phyloP scores from a whole-genome alignment of 208 protist species.

The Trypanosoma melophagium region DNA sequence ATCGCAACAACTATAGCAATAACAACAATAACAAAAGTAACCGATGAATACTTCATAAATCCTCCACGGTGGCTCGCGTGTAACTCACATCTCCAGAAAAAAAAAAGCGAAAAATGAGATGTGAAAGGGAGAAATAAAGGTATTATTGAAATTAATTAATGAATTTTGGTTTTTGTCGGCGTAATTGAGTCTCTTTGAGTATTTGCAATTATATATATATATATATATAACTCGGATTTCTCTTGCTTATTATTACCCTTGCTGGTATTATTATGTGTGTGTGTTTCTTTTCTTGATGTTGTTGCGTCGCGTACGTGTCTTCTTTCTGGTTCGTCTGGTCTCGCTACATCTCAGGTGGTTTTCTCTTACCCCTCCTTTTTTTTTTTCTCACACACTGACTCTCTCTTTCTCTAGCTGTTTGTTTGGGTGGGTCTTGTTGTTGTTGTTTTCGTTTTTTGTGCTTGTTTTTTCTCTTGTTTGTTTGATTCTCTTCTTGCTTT shows the following conservation, averaged over 20 bases:
- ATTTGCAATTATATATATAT: background rate
- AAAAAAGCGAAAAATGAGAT: background rate
- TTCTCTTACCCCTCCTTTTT: too few relatives aligned
- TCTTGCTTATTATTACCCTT: background rate
- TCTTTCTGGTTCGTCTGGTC: background rate
- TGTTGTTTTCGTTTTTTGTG: too few relatives aligned
- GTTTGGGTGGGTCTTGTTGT: too few relatives aligned
- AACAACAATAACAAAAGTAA: background rate
- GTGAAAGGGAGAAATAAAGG: background rate
- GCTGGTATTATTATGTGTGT: background rate
- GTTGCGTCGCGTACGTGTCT: too few relatives aligned
- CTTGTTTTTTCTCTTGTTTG: too few relatives aligned
- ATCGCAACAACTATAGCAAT: conserved; percentile 29
- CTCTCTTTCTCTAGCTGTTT: too few relatives aligned
- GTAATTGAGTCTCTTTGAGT: background rate
- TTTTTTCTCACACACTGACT: too few relatives aligned
- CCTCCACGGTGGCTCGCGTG: too few relatives aligned
- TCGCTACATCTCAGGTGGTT: too few relatives aligned
- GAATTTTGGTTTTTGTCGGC: background rate
- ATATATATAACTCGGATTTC: background rate
- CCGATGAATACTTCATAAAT: background rate
- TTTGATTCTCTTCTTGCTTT: too few relatives aligned
- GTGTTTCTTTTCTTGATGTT: background rate
- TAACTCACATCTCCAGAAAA: background rate
- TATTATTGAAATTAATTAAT: background rate